Base-by-base conservation (phyloP, 2,329 filamentous ascomycete genomes). In the Colletotrichum costaricense region DNA sequence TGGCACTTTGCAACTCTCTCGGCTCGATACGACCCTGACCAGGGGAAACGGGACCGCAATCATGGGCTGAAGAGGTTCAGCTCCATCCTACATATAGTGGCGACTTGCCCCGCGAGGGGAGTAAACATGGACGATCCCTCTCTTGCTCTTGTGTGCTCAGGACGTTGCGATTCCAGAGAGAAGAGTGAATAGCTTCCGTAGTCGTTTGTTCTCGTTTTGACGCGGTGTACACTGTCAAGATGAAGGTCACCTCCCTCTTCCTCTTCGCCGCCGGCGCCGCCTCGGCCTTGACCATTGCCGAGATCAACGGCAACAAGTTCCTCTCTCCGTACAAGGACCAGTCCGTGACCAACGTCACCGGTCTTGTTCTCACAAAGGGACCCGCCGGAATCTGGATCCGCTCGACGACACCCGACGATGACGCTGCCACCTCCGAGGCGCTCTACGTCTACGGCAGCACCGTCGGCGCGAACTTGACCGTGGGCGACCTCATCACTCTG, bases 281-380 rank as follows among this genome's bases (percentile, higher is more conserved):
- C 56, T 78, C 81, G 52, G 85, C 86, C 57, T 76, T 87, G 68
- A 87, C 87, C 71, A 90, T 92, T 76, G 84, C 86, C 72, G 84
- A 91, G 77, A 93, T 94, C 86, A 94, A 93, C 76, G 92, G 92
- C 76, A 86, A 90, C 77, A 86, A 81, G 26, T 94, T 89, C 81
- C 80, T 93, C 60, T 94, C 92, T 19, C 87, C 91, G 0, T 89
- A 89, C 79, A 84, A 84, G 9, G 88, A 88, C 62, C 82, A 90
- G 78, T 82, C 81, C 7, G 88, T 93, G 63, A 87, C 86, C 26
- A 88, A 88, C 69, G 85, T 94, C 69, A 86, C 87, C 42, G 92
- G 92, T 49, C 82, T 93, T 12, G 86, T 94, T 19, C 92, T 91
- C 22, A 92, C 91, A 42, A 91, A 90, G 78, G 86, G 88, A 0